phyloP scores from a whole-genome alignment of 305 asterid species.

The Fraxinus albicans region DNA sequence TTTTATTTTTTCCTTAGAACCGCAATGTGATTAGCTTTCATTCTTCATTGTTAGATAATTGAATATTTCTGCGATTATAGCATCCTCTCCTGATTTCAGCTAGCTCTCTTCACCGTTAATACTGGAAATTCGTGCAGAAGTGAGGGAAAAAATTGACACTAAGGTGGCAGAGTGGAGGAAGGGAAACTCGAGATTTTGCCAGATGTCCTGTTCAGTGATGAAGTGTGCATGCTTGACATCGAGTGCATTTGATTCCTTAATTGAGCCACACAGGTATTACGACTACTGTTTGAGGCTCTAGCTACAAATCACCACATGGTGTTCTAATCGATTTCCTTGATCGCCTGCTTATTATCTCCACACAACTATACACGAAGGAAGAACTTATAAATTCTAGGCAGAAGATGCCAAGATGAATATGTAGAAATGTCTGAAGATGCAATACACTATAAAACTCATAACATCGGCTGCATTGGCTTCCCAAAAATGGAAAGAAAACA shows the following conservation, averaged over 20 bases:
- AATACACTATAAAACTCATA: slow-evolving; percentile 38
- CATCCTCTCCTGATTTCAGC: slow-evolving; percentile 27
- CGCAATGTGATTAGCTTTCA: background rate
- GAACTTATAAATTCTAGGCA: too few relatives aligned
- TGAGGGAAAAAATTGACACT: background rate
- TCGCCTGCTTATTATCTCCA: too few relatives aligned
- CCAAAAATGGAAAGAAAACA: slow-evolving; percentile 40
- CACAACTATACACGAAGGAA: too few relatives aligned
- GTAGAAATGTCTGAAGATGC: slow-evolving; percentile 47
- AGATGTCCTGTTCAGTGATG: too few relatives aligned
- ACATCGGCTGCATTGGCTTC: slow-evolving; percentile 43
- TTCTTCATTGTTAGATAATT: background rate
- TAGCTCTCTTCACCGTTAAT: slow-evolving; percentile 51
- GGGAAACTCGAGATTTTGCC: too few relatives aligned
- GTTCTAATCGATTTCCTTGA: too few relatives aligned
- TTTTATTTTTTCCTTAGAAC: background rate
- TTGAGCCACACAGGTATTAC: too few relatives aligned
- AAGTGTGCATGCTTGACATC: too few relatives aligned
- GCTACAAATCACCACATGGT: too few relatives aligned
- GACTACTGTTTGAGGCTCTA: too few relatives aligned
- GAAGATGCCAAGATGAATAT: slow-evolving; percentile 23
- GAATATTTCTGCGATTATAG: background rate
- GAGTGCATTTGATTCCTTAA: too few relatives aligned
- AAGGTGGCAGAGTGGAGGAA: background rate
- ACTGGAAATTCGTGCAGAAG: slow-evolving; percentile 51